These are phyloP conservation scores for Beauveria caledonica DNA, from an alignment of 2,329 filamentous ascomycete species.

Conservation along the genomic window DNA sequence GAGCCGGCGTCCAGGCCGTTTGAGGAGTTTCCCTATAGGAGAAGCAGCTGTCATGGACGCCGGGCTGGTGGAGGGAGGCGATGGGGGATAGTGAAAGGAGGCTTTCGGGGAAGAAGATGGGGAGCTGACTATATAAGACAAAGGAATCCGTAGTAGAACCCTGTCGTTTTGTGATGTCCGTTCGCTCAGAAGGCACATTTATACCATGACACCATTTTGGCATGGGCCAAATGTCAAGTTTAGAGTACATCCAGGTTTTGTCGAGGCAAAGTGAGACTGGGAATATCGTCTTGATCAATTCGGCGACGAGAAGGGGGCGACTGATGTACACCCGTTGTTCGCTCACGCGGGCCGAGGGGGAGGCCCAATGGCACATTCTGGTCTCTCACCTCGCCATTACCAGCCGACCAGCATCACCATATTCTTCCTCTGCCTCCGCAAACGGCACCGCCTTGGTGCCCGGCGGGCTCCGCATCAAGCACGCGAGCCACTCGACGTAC, in stretches of 20 bases:
- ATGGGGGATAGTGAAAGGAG: not conserved
- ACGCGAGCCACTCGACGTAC: constrained; percentile 34
- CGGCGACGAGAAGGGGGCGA: no score
- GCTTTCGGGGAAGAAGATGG: not conserved
- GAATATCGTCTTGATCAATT: no score
- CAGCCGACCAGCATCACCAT: not conserved
- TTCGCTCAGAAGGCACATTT: no score
- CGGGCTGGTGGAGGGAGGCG: not conserved
- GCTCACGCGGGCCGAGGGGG: no score
- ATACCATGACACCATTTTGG: no score
- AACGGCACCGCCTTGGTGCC: constrained; percentile 17
- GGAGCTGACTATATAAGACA: no score
- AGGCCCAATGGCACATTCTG: not conserved
- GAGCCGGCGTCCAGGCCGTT: constrained; percentile 16
- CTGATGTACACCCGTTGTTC: no score
- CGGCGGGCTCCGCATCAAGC: constrained; percentile 26
- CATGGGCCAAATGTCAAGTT: no score
- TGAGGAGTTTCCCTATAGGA: not conserved
- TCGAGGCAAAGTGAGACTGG: no score
- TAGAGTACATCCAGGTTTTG: no score
- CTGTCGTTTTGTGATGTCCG: no score
- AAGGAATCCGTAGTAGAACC: no score
- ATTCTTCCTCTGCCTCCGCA: constrained; percentile 10
- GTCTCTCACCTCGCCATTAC: not conserved
- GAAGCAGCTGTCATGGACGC: not conserved